phyloP scores from a whole-genome alignment of 768 basidiomycete species.

The Gymnopilus junonius region DNA sequence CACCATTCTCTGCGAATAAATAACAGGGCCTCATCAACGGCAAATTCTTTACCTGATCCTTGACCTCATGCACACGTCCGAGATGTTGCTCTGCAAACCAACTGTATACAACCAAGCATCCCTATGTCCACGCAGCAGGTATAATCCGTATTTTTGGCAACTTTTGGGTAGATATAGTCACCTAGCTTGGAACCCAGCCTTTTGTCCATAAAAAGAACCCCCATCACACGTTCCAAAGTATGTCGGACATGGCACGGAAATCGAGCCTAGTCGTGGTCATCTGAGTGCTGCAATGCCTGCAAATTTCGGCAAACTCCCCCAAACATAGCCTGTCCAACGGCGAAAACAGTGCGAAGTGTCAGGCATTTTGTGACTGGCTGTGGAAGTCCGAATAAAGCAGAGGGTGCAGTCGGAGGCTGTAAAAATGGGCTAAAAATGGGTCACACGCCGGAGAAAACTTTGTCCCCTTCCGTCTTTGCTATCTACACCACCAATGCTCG shows the following conservation, averaged over 20 bases:
- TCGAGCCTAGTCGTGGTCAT: not conserved
- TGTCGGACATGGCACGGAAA: slow-evolving; percentile 1
- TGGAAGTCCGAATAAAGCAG: slow-evolving; percentile 20
- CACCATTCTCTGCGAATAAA: too few relatives aligned
- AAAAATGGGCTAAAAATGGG: slow-evolving; percentile 18
- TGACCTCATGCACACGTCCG: not conserved
- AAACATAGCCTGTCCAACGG: slow-evolving; percentile 25
- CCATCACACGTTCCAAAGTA: not conserved
- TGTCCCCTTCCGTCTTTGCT: slow-evolving; percentile 14
- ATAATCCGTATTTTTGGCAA: not conserved
- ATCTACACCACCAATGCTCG: slow-evolving; percentile 36
- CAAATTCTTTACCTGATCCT: too few relatives aligned
- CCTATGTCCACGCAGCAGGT: not conserved
- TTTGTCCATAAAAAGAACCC: not conserved
- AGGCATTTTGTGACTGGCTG: not conserved
- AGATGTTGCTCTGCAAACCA: not conserved
- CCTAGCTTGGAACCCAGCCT: not conserved
- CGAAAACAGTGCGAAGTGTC: slow-evolving; percentile 33
- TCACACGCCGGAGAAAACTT: slow-evolving; percentile 28
- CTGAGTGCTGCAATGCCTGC: not conserved
- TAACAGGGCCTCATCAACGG: too few relatives aligned
- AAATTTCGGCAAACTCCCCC: not conserved
- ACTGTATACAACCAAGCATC: not conserved
- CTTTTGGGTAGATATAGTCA: not conserved
- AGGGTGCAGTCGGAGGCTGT: slow-evolving; percentile 21